Base-by-base conservation (phyloP, 208 protist species). In the Naegleria gruberi region DNA sequence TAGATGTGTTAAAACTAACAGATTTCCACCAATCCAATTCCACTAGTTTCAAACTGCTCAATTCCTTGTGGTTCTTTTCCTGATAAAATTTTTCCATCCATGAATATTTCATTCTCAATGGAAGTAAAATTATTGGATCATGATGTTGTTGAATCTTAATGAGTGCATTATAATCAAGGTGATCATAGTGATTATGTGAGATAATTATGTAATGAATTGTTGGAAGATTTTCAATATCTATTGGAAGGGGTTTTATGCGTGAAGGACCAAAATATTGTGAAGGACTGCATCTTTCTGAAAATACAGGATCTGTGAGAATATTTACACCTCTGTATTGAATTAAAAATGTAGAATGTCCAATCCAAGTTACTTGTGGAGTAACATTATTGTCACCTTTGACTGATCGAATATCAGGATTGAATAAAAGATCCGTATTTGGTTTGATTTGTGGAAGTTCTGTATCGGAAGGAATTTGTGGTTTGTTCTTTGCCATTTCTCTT, bases 151-250 rank as follows among this genome's bases (percentile, higher is more conserved):
- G 86, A 7, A 97, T 34, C 26, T 90, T 74, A 37, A 77, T 77
- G 1, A 96, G 46, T 23, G 92, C 92, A 0, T 86, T 8, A 91
- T 92, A 77, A 90, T 96, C 94, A 45, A 97, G 92, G 92, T 97
- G 95, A 89, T 97, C 96, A 91, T 96, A 97, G 92, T 97, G 96
- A 90, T 96, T 96, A 92, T 97, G 96, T 43, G 93, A 95, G 37
- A 97, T 51, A 41, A 94, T 90, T 30, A 96, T 92, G 44, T 96
- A 94, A 92, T 97, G 93, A 7, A 96, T 90, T 2, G 44, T 82
- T n/a, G 95, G 95, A 43, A 97, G 92, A 81, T 96, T 93, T 15
- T 87, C 91, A 0, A 95, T 82, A 7, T 91, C 90, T 57, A 82
- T 90, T 4, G 93, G 90, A 30, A 92, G 81, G 0, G 93, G 90